Conservation (phyloP, 1,284 basidiomycete genomes). For the Ceratobasidium sp. region DNA sequence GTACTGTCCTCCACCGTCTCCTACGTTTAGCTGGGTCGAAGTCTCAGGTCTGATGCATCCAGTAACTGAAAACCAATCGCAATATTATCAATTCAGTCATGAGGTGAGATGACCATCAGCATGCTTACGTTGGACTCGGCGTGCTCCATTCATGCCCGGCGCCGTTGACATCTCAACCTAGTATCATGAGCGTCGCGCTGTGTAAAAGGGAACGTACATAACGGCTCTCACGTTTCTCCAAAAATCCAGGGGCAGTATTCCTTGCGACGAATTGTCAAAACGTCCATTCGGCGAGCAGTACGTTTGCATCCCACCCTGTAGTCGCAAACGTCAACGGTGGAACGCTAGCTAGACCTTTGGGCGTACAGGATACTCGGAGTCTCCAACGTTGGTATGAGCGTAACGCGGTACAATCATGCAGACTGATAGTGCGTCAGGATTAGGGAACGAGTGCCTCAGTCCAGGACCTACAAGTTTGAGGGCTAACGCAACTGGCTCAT, state of each 20-base stretch:
- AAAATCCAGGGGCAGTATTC: slow-evolving; percentile 48
- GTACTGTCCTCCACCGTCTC: slow-evolving; percentile 55
- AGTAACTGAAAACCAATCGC: slow-evolving; percentile 20
- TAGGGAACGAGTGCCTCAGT: not conserved
- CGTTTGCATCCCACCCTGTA: slow-evolving; percentile 48
- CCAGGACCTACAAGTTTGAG: slow-evolving; percentile 27
- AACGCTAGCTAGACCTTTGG: not conserved
- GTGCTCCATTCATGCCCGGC: slow-evolving; percentile 44
- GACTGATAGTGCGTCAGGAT: not conserved
- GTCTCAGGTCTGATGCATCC: slow-evolving; percentile 47
- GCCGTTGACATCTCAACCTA: slow-evolving; percentile 38
- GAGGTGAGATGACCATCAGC: not conserved
- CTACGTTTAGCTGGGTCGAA: slow-evolving; percentile 46
- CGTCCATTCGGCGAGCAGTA: slow-evolving; percentile 48
- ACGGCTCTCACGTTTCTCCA: slow-evolving; percentile 48
- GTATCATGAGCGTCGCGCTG: not conserved
- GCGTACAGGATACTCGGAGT: slow-evolving; percentile 44
- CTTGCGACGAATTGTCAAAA: slow-evolving; percentile 38
- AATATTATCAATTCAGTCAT: not conserved
- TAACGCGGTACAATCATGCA: slow-evolving; percentile 47
- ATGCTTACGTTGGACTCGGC: slow-evolving; percentile 42
- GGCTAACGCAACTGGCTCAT: not conserved
- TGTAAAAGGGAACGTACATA: too few relatives aligned
- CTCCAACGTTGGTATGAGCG: slow-evolving; percentile 47
- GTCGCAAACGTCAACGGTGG: not conserved